These are phyloP conservation scores for Metschnikowia lachancei DNA, from an alignment of 805 yeast genomes.

Conservation along the genomic window DNA sequence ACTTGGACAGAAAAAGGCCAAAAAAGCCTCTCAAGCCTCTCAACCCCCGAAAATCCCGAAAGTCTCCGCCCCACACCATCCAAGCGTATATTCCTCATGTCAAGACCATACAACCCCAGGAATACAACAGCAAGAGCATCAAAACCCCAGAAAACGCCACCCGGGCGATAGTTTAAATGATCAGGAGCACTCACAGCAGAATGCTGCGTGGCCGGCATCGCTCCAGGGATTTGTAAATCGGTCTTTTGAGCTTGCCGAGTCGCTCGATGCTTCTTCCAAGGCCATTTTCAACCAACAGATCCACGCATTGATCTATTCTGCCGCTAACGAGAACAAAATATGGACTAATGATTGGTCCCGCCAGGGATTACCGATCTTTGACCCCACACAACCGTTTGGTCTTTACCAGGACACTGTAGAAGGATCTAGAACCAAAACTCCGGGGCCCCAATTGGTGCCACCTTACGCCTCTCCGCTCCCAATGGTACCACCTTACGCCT, in stretches of 20 bases:
- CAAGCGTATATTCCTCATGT: no score
- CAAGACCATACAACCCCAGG: no score
- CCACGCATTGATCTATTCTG: conserved; percentile 47
- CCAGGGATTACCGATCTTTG: conserved; percentile 49
- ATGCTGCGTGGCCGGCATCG: conserved; percentile 51
- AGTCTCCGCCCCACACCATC: no score
- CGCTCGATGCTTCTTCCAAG: conserved; percentile 35
- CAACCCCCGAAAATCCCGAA: not conserved
- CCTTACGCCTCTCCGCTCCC: not conserved
- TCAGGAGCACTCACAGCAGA: not conserved
- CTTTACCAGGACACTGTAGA: conserved; percentile 14
- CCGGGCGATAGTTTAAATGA: no score
- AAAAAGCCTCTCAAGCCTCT: not conserved
- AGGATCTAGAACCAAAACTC: not conserved
- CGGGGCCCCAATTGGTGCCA: not conserved
- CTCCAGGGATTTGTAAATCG: conserved; percentile 49
- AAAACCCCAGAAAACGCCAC: no score
- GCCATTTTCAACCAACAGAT: conserved; percentile 48
- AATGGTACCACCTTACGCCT: not conserved
- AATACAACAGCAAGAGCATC: no score
- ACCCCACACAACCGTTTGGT: conserved; percentile 11
- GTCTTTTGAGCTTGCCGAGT: conserved; percentile 41
- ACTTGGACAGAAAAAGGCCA: conserved; percentile 9
- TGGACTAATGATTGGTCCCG: conserved; percentile 53
- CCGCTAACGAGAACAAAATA: conserved; percentile 43